Conservation (phyloP, 2,329 filamentous ascomycete genomes). For the Alternaria metachromatica region DNA sequence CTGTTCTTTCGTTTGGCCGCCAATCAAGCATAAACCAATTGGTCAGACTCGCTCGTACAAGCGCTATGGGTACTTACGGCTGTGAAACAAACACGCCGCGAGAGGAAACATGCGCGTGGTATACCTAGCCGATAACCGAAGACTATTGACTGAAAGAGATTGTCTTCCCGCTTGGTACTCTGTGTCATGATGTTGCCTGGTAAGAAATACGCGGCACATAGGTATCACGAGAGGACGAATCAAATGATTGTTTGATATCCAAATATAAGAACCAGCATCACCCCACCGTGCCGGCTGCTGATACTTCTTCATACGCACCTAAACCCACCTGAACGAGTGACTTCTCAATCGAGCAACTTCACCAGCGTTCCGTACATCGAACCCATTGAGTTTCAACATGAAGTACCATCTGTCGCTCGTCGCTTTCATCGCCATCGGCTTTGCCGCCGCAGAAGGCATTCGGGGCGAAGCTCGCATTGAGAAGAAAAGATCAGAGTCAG, state of each 20-base stretch:
- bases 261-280: background rate
- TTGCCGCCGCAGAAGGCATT: constrained; percentile 47
- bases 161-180: background rate
- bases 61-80: background rate
- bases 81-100: constrained; percentile 1
- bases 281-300: background rate
- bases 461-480: constrained; percentile 21
- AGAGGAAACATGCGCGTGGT: constrained; percentile 2
- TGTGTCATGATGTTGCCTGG: background rate
- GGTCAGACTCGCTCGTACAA: background rate
- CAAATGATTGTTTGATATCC: background rate
- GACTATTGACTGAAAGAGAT: background rate
- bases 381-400: constrained; percentile 24
- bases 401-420: constrained; percentile 36
- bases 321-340: too few relatives aligned
- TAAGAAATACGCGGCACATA: background rate
- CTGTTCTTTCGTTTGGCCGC: background rate
- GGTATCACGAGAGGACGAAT: background rate
- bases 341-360: background rate
- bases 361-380: background rate
- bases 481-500: constrained; percentile 28
- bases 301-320: background rate
- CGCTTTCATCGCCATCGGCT: constrained; percentile 45
- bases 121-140: background rate
- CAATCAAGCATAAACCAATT: background rate